Base-by-base conservation (phyloP, 352 stramenopile species). In the Globisporangium irregulare region DNA sequence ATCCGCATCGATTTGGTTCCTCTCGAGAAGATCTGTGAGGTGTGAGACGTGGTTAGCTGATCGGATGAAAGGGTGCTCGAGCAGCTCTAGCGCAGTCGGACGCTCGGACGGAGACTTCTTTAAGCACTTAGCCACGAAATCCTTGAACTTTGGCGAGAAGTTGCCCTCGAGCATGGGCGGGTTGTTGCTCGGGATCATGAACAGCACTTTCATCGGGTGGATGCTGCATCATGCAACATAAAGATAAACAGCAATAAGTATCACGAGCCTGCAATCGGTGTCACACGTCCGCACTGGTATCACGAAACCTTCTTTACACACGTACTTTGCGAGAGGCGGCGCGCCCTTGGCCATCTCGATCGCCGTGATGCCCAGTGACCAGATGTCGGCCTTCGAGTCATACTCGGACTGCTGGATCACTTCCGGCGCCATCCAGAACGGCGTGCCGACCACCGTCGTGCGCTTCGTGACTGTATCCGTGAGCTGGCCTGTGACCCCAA, bases 271-370 rank as follows among this genome's bases (percentile, higher is more conserved):
- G 34, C 34, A 41, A 43, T 43, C 18, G 36, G 36, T 15, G 12
- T 46, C 38, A 15, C 38, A 15, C 10, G 43, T 51, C 18, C 18
- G 27, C 56, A 29, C 32, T 48, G 32, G 56, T 50, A 62, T 29
- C 56, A 32, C 20, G 12, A 62, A 27, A 24, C 36, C 3, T 10
- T 20, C 55, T n/a, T 12, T 34, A 36, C 24, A 0, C 8, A 80
- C 81, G 56, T 84, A 92, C 82, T 93, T 86, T 57, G 87, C 80
- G 64, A 99, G 95, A 29, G 98, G 98, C 57, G 98, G 97, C 46
- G 94, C 83, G 15, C 97, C 97, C 73, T 99, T 97, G 2, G 97
- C 97, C 91, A 99, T 98, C 82, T 99, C 97, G 70, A 99, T 99
- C 7, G 90, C 87, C 6, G 97, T 99, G 76, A 99, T 99, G 25